Base-by-base conservation (phyloP, 2,329 filamentous ascomycete genomes). In the Stemphylium lycopersici region DNA sequence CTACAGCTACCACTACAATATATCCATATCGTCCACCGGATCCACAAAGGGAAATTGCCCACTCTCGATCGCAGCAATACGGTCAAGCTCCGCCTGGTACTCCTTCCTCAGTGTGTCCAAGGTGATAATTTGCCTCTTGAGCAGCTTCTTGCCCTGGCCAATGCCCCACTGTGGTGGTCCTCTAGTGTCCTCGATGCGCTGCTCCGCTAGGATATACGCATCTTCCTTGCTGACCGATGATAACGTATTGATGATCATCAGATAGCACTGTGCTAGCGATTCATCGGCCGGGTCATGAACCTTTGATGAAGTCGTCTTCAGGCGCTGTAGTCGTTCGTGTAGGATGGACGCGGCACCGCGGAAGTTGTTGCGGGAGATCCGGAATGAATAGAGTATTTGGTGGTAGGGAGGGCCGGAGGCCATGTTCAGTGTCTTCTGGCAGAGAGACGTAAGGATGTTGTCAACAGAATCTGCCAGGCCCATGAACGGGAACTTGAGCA, bases 161-260 rank as follows among this genome's bases (percentile, higher is more conserved):
- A 70, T 67, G 7, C 65, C 65, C 66, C 63, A 70, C 12, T 67
- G 65, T 33, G 65, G 70, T 33, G 58, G 59, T 37, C 56, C 58
- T 37, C 57, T 58, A 39, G 52, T 59, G 41, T 78, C 80, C 67
- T 76, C 77, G 52, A 80, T 75, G 11, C 76, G 74, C 31, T 79
- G 75, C 36, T 82, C 80, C 15, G 83, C 81, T 16, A 87, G 77
- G n/a, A 96, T 85, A 84, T 96, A 99, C 1, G 88, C 89, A 68
- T 96, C 90, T 58, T 90, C 86, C 53, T 87, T 81, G 43, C 90
- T 87, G 36, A 97, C 91, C 60, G 91, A 96, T 62, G 90, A 91
- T 56, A 99, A 81, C 1, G 91, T 88, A 72, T 99, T 99, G 78
- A 99, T 96, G 39, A 99, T 84, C 57, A 92, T 83, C n/a, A 98